Evolutionary conservation across 2,329 filamentous ascomycete species (phyloP), one percentile per base, ranked within the genome.

Genomic region (Westerdykella aurantiaca): DNA sequence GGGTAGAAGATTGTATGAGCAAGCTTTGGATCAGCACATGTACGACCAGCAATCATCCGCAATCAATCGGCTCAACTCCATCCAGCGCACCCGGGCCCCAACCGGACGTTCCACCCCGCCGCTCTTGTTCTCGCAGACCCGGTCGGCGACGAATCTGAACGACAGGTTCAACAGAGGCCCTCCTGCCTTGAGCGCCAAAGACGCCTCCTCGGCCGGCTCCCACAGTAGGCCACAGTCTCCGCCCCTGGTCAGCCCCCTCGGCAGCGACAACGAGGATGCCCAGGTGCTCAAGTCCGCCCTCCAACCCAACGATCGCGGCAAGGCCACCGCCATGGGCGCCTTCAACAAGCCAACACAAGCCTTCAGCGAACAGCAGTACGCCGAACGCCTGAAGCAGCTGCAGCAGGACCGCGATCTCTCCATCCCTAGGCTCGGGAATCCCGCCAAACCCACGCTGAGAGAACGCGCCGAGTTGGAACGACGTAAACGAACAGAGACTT

Each of bases 361-460:
- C 6, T 95, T 93, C 54, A 88, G 95, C 57, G 90, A 96, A 58
- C 81, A 84, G 16, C 86, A 88, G 58, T 96, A 88, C 57, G 79
- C 86, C 5, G 85, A 94, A 60, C 81, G 88, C 37, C 86, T 95
- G 58, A 72, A 86, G 38, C 86, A 89, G 62, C 79, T 95, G 63
- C 86, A 91, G 50, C 80, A 86, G 57, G 86, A 83, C 22, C 79
- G 84, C 21, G 83, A 85, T 44, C 80, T 80, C 0, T 79, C 83
- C 29, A 66, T 71, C 2, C 41, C 52, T n/a, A 49, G 42, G 37
- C 34, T 39, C 9, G 45, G 18, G 29, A 25, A 29, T 18, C 50
- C 56, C 17, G 48, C 49, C 14, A 60, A 60, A 38, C 60, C 60
- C 2, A 53, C 54, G 5, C 43, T 67, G 31, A 52, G 60, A n/a